Evolutionary conservation across 768 basidiomycete species (phyloP).

Genomic region (Tulasnella sp.): DNA sequence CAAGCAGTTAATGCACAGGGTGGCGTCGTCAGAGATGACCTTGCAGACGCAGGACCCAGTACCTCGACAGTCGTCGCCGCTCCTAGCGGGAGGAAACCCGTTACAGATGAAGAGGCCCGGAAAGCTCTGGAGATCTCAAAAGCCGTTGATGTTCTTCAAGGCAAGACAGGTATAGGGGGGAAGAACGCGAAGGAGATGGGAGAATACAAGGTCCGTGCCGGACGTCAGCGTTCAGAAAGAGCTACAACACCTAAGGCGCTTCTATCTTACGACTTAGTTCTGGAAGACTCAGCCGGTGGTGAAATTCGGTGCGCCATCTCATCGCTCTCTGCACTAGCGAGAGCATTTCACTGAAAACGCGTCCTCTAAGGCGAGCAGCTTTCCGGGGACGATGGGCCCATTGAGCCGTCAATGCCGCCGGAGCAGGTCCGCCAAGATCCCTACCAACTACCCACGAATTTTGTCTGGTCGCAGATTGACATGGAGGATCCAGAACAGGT

Average conservation of each 20-base stretch:
- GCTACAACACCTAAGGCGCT: slow-evolving; percentile 25
- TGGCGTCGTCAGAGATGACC: slow-evolving; percentile 34
- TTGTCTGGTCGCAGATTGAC: slow-evolving; percentile 85
- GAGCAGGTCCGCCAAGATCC: slow-evolving; percentile 85
- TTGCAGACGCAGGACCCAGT: background rate
- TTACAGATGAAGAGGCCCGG: slow-evolving; percentile 63
- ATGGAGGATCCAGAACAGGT: slow-evolving; percentile 74
- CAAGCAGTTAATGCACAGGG: slow-evolving; percentile 62
- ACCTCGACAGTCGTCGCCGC: slow-evolving; percentile 1
- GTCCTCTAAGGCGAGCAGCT: slow-evolving; percentile 18
- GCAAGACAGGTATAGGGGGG: slow-evolving; percentile 72
- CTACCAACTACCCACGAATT: slow-evolving; percentile 83
- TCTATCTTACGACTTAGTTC: slow-evolving; percentile 54
- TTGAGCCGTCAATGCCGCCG: slow-evolving; percentile 73
- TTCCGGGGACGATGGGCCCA: slow-evolving; percentile 70
- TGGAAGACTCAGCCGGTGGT: slow-evolving; percentile 98
- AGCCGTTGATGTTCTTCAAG: slow-evolving; percentile 79
- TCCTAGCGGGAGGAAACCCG: slow-evolving; percentile 35
- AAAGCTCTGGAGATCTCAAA: slow-evolving; percentile 71
- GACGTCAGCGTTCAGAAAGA: slow-evolving; percentile 15
- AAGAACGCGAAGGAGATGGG: slow-evolving; percentile 76
- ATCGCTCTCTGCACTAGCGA: background rate
- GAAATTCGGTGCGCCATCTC: slow-evolving; percentile 56
- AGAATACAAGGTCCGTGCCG: slow-evolving; percentile 71
- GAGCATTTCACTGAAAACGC: background rate